A percentile compares a stretch with the other conserved stretches of the same genome.
Conservation (phyloP, 345 rosid species). For the Leavenworthia alabamica region DNA sequence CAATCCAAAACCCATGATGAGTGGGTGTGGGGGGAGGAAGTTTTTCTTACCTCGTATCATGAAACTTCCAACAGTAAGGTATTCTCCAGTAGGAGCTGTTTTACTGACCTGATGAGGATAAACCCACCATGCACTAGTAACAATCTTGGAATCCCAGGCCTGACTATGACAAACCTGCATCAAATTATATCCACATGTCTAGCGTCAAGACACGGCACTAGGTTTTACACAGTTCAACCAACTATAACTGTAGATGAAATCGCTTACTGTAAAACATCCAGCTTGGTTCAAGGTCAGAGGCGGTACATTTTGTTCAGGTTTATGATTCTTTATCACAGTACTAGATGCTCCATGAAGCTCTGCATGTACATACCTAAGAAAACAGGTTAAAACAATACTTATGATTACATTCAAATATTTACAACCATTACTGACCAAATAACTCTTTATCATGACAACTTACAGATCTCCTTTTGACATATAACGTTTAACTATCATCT, state of each 20-base stretch:
- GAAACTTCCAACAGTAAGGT: constrained; percentile 96
- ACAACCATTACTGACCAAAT: background rate
- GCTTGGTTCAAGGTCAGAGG: constrained; percentile 97
- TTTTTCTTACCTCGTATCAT: constrained; percentile 98
- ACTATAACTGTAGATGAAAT: background rate
- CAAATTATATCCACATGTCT: constrained; percentile 2
- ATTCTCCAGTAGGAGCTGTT: constrained; percentile 99
- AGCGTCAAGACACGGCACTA: constrained; percentile 8
- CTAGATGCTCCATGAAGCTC: constrained; percentile 98
- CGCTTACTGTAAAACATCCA: constrained; percentile 81
- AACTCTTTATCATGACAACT: constrained; percentile 27
- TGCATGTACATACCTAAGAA: constrained; percentile 81
- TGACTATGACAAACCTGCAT: constrained; percentile 93
- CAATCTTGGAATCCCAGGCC: constrained; percentile 98
- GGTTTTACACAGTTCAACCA: background rate
- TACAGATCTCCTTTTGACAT: constrained; percentile 97
- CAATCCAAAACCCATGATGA: constrained; percentile 95
- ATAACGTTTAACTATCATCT: constrained; percentile 95
- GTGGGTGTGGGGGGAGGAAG: constrained; percentile 96
- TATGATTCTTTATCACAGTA: constrained; percentile 92
- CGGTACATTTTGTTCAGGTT: constrained; percentile 78
- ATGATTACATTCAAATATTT: background rate
- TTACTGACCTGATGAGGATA: constrained; percentile 95
- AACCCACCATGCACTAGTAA: constrained; percentile 99
- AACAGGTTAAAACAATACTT: background rate